Base-by-base conservation (phyloP, 2,329 filamentous ascomycete genomes). In the Furcasterigmium sp. region DNA sequence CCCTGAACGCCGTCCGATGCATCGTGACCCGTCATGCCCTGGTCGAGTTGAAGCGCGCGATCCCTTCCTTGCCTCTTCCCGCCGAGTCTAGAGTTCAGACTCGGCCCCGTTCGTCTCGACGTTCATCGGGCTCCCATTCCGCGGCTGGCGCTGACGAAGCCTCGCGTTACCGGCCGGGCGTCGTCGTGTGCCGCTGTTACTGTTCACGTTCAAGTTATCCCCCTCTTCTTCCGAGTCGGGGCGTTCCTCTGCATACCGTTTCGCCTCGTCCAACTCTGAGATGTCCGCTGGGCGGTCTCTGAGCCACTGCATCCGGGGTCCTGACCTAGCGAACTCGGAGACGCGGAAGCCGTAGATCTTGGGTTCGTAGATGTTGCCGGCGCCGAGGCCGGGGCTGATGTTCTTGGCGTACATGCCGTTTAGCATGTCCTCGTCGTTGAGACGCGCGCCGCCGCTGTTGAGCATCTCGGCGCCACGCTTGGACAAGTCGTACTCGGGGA, bases 341-440 rank as follows among this genome's bases (percentile, higher is more conserved):
- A 98, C 93, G 48, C 86, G 81, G 71, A 98, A 98, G 21, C 93
- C 93, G 66, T 97, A 98, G 61, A 98, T 97, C 53, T 84, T 86
- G 46, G 93, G 90, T 60, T 96, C 89, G 67, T 97, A 97, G 56
- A 96, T 88, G 62, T 83, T 89, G 46, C 82, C 81, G 39, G 72
- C 72, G 10, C 93, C 93, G 3, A 98, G 75, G 2, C 90, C 89
- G 0, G 93, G 91, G 2, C 86, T 91, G 51, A 96, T 85, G 63
- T 97, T 98, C 54, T 82, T 78, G 5, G 86, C 80, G 51, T 87
- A 84, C 57, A 96, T 82, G 56, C 93, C 93, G 62, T 98, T 97
- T 56, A 97, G 81, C 50, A 76, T 71, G 8, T 69, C 65, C 47
- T 65, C 63, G 20, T 72, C 68, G 3, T 62, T 50, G 64, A 63